phyloP scores from a whole-genome alignment of 257 asterid species.

The Lycium barbarum region DNA sequence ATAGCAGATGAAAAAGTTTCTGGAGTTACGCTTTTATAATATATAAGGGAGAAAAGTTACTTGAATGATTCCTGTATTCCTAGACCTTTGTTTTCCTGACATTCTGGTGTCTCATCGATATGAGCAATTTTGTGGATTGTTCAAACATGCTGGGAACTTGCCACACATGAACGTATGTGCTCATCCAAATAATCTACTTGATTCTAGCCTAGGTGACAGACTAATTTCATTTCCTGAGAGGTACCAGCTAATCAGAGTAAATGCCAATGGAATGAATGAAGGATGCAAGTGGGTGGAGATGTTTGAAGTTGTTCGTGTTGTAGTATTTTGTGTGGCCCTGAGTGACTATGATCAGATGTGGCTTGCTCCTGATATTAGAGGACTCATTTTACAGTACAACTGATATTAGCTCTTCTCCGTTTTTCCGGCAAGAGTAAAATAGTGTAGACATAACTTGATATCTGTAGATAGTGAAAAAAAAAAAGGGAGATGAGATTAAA shows the following conservation, averaged over 20 bases:
- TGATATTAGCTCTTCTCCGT: constrained; percentile 30
- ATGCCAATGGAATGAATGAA: constrained; percentile 33
- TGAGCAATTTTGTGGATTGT: background rate
- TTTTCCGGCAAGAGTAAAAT: constrained; percentile 22
- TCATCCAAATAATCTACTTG: background rate
- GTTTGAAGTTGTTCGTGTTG: constrained; percentile 42
- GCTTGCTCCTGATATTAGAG: constrained; percentile 22
- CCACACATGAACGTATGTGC: background rate
- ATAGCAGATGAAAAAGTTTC: background rate
- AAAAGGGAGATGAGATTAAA: background rate
- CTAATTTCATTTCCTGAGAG: constrained; percentile 27
- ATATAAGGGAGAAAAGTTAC: background rate
- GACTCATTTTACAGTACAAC: constrained; percentile 37
- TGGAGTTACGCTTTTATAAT: background rate
- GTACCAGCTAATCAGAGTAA: constrained; percentile 43
- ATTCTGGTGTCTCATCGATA: background rate
- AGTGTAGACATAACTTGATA: background rate
- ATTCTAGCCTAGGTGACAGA: background rate
- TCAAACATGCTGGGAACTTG: background rate
- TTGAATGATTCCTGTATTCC: background rate
- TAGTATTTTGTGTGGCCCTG: constrained; percentile 33
- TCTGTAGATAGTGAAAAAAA: background rate
- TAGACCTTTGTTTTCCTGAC: background rate
- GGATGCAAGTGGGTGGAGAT: constrained; percentile 40
- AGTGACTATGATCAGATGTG: constrained; percentile 33